These are phyloP conservation scores for Globisporangium canariense DNA, from an alignment of 352 stramenopile genomes.

Conservation along the genomic window DNA sequence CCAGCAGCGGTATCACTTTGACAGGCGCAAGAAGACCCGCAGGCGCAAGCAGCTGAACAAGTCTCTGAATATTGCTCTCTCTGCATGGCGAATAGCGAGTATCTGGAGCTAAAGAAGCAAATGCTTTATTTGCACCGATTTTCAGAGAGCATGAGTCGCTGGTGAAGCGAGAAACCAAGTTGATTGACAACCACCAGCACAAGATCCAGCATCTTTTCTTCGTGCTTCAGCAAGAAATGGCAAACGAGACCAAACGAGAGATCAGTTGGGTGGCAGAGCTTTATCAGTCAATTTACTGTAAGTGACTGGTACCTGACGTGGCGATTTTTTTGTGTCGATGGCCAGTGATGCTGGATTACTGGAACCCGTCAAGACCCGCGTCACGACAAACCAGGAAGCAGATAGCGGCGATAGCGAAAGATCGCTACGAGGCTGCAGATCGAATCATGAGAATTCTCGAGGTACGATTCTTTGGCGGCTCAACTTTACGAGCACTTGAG, in stretches of 20 bases:
- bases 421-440: constrained; percentile 64
- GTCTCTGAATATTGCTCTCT: constrained; percentile 10
- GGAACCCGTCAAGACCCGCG: constrained; percentile 13
- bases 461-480: constrained; percentile 21
- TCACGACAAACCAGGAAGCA: constrained; percentile 36
- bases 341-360: constrained; percentile 23
- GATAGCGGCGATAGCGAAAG: constrained; percentile 41
- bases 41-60: constrained; percentile 5
- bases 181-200: constrained; percentile 49
- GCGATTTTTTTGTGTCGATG: neutral
- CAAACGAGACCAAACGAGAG: constrained; percentile 49
- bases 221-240: constrained; percentile 56
- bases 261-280: constrained; percentile 32
- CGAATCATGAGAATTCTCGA: constrained; percentile 79
- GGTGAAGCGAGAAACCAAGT: constrained; percentile 15
- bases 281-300: neutral
- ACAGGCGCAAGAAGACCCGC: constrained; percentile 27
- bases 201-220: constrained; percentile 59
- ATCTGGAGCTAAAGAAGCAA: neutral
- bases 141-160: constrained; percentile 1
- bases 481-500: neutral
- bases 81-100: neutral
- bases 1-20: constrained; percentile 43
- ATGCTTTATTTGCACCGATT: neutral
- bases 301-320: neutral